Conservation (phyloP, 2,329 filamentous ascomycete genomes). For the Ceratocystis lukuohia region DNA sequence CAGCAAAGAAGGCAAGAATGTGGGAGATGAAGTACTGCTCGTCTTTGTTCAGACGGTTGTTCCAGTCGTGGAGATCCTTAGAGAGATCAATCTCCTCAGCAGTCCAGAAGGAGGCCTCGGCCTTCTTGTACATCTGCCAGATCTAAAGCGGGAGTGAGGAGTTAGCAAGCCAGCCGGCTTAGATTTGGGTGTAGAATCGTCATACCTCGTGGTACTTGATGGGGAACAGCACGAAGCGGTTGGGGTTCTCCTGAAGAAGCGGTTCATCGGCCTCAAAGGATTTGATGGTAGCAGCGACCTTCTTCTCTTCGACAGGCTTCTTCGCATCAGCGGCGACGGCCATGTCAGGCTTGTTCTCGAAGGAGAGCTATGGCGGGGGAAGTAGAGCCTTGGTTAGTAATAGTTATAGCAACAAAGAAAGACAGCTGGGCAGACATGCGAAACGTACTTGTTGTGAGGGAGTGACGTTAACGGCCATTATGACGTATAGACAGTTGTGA, state of each 20-base stretch:
- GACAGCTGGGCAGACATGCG: conserved; percentile 9
- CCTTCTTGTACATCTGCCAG: conserved; percentile 99
- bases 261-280: conserved; percentile 71
- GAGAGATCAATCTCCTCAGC: conserved; percentile 98
- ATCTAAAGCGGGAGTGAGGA: conserved; percentile 43
- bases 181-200: conserved; percentile 21
- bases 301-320: conserved; percentile 32
- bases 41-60: conserved; percentile 91
- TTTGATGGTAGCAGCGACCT: conserved; percentile 42
- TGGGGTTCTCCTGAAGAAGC: conserved; percentile 84
- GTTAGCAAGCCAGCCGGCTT: background rate
- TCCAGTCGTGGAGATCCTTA: conserved; percentile 98
- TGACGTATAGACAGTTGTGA: conserved; percentile 26
- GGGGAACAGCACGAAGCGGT: conserved; percentile 94
- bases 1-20: conserved; percentile 97
- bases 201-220: conserved; percentile 99
- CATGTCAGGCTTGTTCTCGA: conserved; percentile 62
- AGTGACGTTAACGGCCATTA: conserved; percentile 61
- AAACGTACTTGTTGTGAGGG: conserved; percentile 44
- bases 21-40: conserved; percentile 98
- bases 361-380: conserved; percentile 48
- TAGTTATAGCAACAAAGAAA: background rate
- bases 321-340: conserved; percentile 30
- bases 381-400: conserved; percentile 5
- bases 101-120: conserved; percentile 98